Base-by-base conservation (phyloP, 2,329 filamentous ascomycete species). In the Stemphylium beticola region DNA sequence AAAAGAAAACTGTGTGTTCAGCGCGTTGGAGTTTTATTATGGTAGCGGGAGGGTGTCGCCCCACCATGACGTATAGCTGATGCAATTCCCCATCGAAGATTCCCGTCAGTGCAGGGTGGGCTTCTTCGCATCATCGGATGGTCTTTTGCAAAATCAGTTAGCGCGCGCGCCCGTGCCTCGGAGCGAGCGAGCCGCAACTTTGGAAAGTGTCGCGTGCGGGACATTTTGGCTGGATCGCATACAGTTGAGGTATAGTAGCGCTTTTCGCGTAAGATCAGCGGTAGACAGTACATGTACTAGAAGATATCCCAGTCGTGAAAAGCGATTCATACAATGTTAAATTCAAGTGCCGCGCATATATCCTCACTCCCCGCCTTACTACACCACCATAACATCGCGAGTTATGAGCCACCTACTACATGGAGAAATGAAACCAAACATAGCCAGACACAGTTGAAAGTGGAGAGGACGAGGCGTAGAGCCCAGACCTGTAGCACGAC, bases 61-160 rank as follows among this genome's bases (percentile, higher is more conserved):
- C 56, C 62, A 57, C 62, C 32, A 38, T 65, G 62, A 65, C 62
- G 62, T 63, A 48, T 47, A 54, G 24, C 14, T 51, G 51, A 64
- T 50, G 53, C 49, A 43, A 36, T 49, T 53, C 33, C 42, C 37
- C 42, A 51, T 53, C 45, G 45, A 54, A 51, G 53, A 59, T 59
- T 54, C 36, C 43, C 22, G 36, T 33, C 48, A 40, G 26, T 32
- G 18, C 43, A 44, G 41, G 54, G 37, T 29, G 42, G 54, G 49
- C 29, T 38, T 41, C 37, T 39, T 60, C 51, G 50, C 40, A 43
- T 51, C 20, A 46, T 46, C 54, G 34, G 49, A 38, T 43, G 43
- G 42, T 18, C 45, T 57, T 49, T 14, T 49, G 38, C 53, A 55
- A 33, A 55, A 39, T 31, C 17, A 40, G 54, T 45, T 53, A 60